Evolutionary conservation across 768 basidiomycete species (phyloP), one percentile per base, ranked within the genome.

Genomic region (Panus rudis): DNA sequence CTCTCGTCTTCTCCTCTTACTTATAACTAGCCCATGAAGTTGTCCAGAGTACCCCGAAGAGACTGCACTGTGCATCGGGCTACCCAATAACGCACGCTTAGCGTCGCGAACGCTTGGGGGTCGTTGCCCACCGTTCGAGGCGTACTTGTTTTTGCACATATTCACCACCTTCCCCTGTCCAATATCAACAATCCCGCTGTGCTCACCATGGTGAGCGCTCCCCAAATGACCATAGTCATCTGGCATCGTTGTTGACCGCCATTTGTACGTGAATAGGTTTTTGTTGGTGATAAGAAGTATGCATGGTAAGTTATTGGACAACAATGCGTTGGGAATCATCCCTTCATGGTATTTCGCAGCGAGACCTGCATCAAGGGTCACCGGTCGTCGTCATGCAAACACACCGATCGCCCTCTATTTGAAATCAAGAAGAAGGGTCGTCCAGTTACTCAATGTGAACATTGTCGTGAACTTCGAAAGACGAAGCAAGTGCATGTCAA

Each of bases 301-400:
- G 85, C 85, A 51, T 89, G 85, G 84, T 87, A 60, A 25, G 81
- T 53, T 6, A 16, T 20, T 12, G 20, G 8, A 24, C 24, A 7
- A 11, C 10, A 30, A 30, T 30, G 16, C 28, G 10, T 16, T 10
- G 28, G 16, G 28, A 10, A 30, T 30, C 28, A 4, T 8, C 4
- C 13, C 33, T 45, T 43, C 42, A 44, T 43, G 30, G 44, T 47
- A 43, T 43, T 31, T 31, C 37, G 34, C 53, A 91, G 90, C 63
- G 87, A 87, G 69, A 85, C 88, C 52, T 94, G 92, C 68, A 92
- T 92, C 64, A 92, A 92, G 66, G 92, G 91, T 14, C 91, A 94
- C 65, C 79, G 92, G 38, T 92, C 91, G 13, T 89, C 88, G 13
- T 75, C 80, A 23, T 94, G 92, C 67, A 82, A 79, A 57, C 92